Evolutionary conservation across 257 asterid species (phyloP).

Genomic region (Cruciata laevipes): DNA sequence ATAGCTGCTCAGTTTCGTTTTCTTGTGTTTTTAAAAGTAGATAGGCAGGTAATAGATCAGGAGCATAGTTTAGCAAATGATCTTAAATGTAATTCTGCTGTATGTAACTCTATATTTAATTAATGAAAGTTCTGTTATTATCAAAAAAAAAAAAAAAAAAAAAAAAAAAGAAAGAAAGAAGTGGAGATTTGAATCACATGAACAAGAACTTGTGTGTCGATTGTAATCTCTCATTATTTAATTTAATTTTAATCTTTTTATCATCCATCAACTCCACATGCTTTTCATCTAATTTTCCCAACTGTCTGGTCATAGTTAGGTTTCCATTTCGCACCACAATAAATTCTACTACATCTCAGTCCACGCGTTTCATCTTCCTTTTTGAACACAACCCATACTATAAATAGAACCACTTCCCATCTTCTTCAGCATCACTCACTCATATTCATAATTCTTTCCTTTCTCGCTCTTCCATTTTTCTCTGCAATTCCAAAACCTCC

Average conservation of each 20-base stretch:
- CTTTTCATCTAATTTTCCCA: neutral
- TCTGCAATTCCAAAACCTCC: neutral
- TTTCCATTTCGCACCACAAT: neutral
- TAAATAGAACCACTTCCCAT: neutral
- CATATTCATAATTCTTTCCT: neutral
- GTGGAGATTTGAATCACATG: neutral
- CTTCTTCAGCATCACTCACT: neutral
- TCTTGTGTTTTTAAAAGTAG: too few species aligned
- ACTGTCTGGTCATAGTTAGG: neutral
- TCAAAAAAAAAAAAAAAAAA: too few species aligned
- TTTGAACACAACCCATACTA: neutral
- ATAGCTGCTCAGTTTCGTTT: too few species aligned
- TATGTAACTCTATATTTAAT: too few species aligned
- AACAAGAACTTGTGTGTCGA: neutral
- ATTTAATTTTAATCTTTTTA: neutral
- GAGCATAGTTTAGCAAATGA: too few species aligned
- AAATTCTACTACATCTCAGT: neutral
- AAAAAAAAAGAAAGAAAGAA: too few species aligned
- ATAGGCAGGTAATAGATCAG: too few species aligned
- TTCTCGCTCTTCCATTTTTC: neutral
- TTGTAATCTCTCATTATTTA: too few species aligned
- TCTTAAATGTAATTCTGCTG: too few species aligned
- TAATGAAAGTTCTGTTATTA: too few species aligned
- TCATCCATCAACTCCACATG: neutral
- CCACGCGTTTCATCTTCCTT: neutral